Evolutionary conservation across 2,329 filamentous ascomycete genomes (phyloP).

Genomic region (Cordyceps fumosorosea): DNA sequence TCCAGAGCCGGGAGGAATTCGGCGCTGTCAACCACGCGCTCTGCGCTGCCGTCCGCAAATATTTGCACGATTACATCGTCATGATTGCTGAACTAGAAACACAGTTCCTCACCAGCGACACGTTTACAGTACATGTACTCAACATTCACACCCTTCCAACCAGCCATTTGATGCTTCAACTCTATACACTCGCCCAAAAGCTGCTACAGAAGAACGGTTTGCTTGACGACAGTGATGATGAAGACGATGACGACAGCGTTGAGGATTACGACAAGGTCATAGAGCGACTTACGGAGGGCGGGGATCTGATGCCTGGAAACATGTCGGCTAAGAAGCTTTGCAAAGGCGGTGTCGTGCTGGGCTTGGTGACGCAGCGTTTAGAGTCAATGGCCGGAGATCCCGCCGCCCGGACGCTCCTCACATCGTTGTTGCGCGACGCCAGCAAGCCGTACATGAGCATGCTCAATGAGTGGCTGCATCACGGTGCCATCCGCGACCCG

Average conservation of each 20-base stretch:
- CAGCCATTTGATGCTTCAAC: conserved; percentile 81
- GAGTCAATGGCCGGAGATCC: conserved; percentile 92
- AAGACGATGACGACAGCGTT: conserved; percentile 63
- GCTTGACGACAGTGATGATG: conserved; percentile 68
- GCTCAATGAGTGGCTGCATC: conserved; percentile 97
- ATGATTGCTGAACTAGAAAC: conserved; percentile 91
- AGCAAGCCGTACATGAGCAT: conserved; percentile 95
- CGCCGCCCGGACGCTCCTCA: conserved; percentile 73
- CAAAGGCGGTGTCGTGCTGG: conserved; percentile 93
- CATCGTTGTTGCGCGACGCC: conserved; percentile 75
- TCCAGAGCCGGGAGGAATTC: conserved; percentile 88
- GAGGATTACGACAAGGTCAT: conserved; percentile 91
- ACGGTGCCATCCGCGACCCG: conserved; percentile 89
- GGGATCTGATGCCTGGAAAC: conserved; percentile 69
- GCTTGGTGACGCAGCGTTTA: conserved; percentile 75
- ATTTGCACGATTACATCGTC: conserved; percentile 88
- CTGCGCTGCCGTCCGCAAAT: conserved; percentile 87
- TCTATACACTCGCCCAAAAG: conserved; percentile 83
- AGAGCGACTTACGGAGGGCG: conserved; percentile 80
- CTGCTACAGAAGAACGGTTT: conserved; percentile 82
- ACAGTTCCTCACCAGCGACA: conserved; percentile 80
- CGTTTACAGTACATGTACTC: conserved; percentile 87
- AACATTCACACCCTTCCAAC: conserved; percentile 89
- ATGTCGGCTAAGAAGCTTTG: conserved; percentile 86
- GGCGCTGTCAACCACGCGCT: conserved; percentile 92